Base-by-base conservation (phyloP, 768 basidiomycete genomes). In the Trametes sanguinea region DNA sequence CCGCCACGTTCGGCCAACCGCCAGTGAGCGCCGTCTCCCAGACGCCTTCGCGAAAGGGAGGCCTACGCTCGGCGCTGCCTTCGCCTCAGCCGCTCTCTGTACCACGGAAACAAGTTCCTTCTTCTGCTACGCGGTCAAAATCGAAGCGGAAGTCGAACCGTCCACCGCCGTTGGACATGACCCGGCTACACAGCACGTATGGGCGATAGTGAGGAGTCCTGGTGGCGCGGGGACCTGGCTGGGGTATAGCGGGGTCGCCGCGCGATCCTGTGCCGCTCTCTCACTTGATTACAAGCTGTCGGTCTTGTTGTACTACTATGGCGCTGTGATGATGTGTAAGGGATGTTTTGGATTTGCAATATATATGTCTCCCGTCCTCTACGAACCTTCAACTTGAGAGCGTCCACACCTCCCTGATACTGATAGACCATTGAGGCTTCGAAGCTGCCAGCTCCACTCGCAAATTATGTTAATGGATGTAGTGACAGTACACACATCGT, bases 151-250 rank as follows among this genome's bases (percentile, higher is more conserved):
- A 60, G 58, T 47, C 54, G 17, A 60, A 37, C 14, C 63, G 63
- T 27, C 63, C 63, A 10, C 63, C 63, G n/a, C 63, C 63, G 44
- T 53, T 64, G 40, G 63, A 64, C 54, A 64, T 64, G 63, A 56
- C 58, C 39, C 58, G 63, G 13, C 59, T 64, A 47, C 63, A 64
- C 51, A 59, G 57, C 48, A 52, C 63, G 35, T 64, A 64, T 32
- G 58, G 54, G 37, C 58, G 63, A 6, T 50, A 50, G 50, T 64
- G 63, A 43, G 54, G 47, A 22, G 30, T 32, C 58, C 46, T 17
- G 54, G 43, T 57, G 45, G 63, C 58, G 39, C 51, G 51, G 39
- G n/a, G 53, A n/a, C 40, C 16, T 11, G 40, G 40, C 9, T 29
- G 40, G 13, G 27, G 33, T n/a, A 40, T 29, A 17, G 42, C 53